Percentiles rank a stretch among this genome's conserved stretches.
These are phyloP conservation scores for Coniella lustricola DNA, from an alignment of 2,329 filamentous ascomycete genomes.

Conservation along the genomic window DNA sequence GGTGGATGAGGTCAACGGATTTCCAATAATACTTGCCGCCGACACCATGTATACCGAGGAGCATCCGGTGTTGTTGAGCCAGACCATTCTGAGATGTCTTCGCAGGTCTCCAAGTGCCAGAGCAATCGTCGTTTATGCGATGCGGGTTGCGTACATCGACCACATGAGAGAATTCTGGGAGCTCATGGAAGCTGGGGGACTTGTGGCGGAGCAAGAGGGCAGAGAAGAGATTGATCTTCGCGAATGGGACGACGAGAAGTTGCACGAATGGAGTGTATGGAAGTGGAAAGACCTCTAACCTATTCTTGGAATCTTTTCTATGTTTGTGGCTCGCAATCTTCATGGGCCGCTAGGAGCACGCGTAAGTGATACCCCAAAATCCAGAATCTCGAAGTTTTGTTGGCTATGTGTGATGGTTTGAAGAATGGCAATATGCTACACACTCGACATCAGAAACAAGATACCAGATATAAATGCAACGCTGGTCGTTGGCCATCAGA, in stretches of 20 bases:
- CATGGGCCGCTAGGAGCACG: too few species aligned
- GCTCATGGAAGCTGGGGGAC: constrained; percentile 14
- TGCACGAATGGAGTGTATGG: constrained; percentile 15
- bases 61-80: constrained; percentile 10
- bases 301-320: neutral
- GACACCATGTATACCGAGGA: constrained; percentile 16
- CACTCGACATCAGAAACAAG: too few species aligned
- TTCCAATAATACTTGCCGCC: constrained; percentile 11
- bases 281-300: constrained; percentile 15
- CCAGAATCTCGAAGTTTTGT: too few species aligned
- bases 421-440: too few species aligned
- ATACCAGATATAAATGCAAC: too few species aligned
- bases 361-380: too few species aligned
- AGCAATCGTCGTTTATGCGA: constrained; percentile 12
- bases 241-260: constrained; percentile 16
- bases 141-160: constrained; percentile 15
- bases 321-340: neutral
- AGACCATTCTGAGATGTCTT: constrained; percentile 11
- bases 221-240: constrained; percentile 12
- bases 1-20: constrained; percentile 8
- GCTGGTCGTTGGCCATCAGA: too few species aligned
- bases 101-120: constrained; percentile 2
- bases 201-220: constrained; percentile 12
- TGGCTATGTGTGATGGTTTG: too few species aligned
- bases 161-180: constrained; percentile 15